Conservation (phyloP, 768 basidiomycete species). For the Fomitopsis pulvina region DNA sequence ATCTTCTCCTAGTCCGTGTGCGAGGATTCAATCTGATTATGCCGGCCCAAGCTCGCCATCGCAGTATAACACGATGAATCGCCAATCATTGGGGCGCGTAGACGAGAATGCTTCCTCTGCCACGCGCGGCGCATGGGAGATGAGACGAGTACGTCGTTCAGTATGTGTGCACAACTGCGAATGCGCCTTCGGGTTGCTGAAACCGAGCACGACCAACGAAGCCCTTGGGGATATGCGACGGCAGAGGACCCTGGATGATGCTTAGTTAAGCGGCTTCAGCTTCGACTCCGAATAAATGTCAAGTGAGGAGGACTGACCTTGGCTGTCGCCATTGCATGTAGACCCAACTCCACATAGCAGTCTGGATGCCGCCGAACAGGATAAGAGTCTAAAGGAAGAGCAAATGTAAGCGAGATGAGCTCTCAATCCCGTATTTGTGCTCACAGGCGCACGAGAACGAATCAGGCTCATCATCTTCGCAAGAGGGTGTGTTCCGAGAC, state of each 20-base stretch:
- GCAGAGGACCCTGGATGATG: constrained; percentile 13
- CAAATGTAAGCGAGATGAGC: not conserved
- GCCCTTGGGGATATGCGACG: constrained; percentile 18
- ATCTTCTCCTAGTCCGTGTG: not conserved
- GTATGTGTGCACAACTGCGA: not conserved
- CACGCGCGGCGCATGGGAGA: not conserved
- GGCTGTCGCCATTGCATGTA: constrained; percentile 19
- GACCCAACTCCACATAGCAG: constrained; percentile 16
- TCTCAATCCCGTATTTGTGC: not conserved
- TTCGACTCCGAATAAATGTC: not conserved
- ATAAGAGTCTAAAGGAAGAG: constrained; percentile 14
- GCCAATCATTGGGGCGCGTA: not conserved
- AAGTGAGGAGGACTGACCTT: constrained; percentile 10
- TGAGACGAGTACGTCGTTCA: not conserved
- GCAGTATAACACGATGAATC: not conserved
- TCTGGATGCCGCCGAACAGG: constrained; percentile 20
- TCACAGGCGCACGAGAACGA: constrained; percentile 17
- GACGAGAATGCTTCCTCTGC: not conserved
- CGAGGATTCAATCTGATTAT: not conserved
- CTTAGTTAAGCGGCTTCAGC: not conserved
- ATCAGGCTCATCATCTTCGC: constrained; percentile 8
- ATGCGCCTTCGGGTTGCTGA: not conserved
- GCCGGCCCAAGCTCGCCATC: not conserved
- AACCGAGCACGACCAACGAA: constrained; percentile 14
- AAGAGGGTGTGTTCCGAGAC: not conserved